phyloP scores from a whole-genome alignment of 345 rosid genomes.

The Psidium guajava region DNA sequence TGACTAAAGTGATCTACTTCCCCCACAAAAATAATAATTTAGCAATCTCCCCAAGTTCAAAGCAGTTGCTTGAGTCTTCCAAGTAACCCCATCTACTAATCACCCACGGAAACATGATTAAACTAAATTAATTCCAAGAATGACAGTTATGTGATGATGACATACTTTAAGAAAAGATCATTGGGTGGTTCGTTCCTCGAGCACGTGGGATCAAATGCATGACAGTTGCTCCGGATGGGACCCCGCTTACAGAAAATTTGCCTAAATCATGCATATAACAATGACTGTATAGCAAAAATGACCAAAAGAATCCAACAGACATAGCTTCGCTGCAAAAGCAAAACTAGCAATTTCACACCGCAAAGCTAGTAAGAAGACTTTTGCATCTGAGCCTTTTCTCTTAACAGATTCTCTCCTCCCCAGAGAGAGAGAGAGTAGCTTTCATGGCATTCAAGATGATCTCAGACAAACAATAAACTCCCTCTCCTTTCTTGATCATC shows the following conservation, averaged over 20 bases:
- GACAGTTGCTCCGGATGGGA: conserved; percentile 17
- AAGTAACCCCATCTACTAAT: neutral
- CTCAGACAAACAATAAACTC: neutral
- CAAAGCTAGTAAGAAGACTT: conserved; percentile 21
- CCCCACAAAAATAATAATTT: neutral
- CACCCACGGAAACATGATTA: neutral
- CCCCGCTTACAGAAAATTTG: conserved; percentile 7
- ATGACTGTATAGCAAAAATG: conserved; percentile 10
- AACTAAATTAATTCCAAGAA: neutral
- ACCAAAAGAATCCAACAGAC: conserved; percentile 17
- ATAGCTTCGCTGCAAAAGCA: conserved; percentile 30
- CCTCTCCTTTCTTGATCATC: neutral
- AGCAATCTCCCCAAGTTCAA: neutral
- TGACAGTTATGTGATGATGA: neutral
- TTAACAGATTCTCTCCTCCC: conserved; percentile 18
- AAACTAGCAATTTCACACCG: conserved; percentile 11
- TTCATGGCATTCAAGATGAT: conserved; percentile 9
- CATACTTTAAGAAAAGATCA: neutral
- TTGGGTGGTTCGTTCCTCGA: neutral
- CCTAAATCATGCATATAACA: conserved; percentile 16
- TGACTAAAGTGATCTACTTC: neutral
- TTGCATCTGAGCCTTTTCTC: conserved; percentile 16
- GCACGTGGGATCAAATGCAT: conserved; percentile 15
- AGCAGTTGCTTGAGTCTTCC: neutral
- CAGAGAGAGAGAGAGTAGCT: conserved; percentile 3